phyloP scores from a whole-genome alignment of 768 basidiomycete genomes.

The Leucosporidium scottii region DNA sequence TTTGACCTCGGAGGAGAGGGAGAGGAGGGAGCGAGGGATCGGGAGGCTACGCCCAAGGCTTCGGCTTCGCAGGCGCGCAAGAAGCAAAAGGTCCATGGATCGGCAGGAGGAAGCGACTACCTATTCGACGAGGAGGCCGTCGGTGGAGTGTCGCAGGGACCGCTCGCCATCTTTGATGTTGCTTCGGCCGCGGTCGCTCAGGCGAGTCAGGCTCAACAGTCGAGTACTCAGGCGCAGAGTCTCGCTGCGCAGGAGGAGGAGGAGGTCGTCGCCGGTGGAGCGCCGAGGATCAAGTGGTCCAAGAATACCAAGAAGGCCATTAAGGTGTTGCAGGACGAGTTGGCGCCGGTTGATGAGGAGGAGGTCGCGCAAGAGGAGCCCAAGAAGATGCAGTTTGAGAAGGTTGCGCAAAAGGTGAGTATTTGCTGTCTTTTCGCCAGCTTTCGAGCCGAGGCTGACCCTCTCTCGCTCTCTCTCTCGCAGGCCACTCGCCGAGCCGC shows the following conservation, averaged over 20 bases:
- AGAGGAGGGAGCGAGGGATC: not conserved
- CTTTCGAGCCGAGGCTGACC: not conserved
- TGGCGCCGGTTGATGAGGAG: conserved; percentile 8
- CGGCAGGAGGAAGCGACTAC: not conserved
- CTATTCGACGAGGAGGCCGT: not conserved
- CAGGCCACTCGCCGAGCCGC: conserved; percentile 87
- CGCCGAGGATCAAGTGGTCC: conserved; percentile 51
- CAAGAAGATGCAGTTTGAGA: conserved; percentile 65
- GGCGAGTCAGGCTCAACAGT: conserved; percentile 13
- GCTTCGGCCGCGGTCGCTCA: conserved; percentile 43
- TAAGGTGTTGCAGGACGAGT: conserved; percentile 55
- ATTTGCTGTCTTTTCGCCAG: no score
- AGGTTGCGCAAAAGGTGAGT: conserved; percentile 66
- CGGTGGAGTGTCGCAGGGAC: conserved; percentile 24
- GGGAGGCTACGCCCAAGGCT: no score
- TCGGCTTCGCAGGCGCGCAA: conserved; percentile 5
- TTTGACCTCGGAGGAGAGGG: conserved; percentile 11
- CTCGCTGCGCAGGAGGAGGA: conserved; percentile 14
- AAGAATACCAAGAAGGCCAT: conserved; percentile 83
- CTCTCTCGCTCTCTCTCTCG: no score
- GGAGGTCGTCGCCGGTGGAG: conserved; percentile 29
- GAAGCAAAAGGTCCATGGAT: conserved; percentile 13
- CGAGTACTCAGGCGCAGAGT: conserved; percentile 12
- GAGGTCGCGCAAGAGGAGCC: conserved; percentile 44
- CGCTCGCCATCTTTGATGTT: conserved; percentile 46